A percentile compares a stretch with the other conserved stretches of the same genome.
Conservation (phyloP, 2,329 filamentous ascomycete species). For the Diaporthe citriasiana region DNA sequence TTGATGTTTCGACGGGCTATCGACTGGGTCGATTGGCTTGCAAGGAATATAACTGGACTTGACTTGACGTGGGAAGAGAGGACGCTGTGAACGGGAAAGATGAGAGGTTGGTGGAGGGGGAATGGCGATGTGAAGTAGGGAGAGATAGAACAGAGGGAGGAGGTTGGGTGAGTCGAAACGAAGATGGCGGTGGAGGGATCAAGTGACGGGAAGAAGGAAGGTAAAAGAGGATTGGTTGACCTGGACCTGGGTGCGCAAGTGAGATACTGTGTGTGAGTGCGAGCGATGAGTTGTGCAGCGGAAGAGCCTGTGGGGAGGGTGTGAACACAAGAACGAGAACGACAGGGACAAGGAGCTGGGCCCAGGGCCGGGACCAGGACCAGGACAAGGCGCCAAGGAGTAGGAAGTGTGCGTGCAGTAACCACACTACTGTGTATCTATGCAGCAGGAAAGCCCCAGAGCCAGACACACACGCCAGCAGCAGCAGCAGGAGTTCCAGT, state of each 20-base stretch:
- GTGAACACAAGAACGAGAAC: slow-evolving; percentile 32
- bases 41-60: slow-evolving; percentile 34
- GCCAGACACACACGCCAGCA: background rate
- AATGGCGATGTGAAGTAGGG: slow-evolving; percentile 41
- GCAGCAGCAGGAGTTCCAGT: slow-evolving; percentile 3
- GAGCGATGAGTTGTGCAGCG: slow-evolving; percentile 24
- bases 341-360: slow-evolving; percentile 31
- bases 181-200: slow-evolving; percentile 42
- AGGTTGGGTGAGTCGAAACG: slow-evolving; percentile 40
- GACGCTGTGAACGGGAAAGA: slow-evolving; percentile 42
- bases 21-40: slow-evolving; percentile 34
- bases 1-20: slow-evolving; percentile 33
- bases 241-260: slow-evolving; percentile 19
- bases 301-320: slow-evolving; percentile 12
- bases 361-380: slow-evolving; percentile 28
- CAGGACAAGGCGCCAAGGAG: slow-evolving; percentile 34
- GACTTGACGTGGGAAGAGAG: slow-evolving; percentile 32
- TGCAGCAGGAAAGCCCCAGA: slow-evolving; percentile 26
- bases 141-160: slow-evolving; percentile 39
- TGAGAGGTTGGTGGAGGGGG: slow-evolving; percentile 22
- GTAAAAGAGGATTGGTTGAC: slow-evolving; percentile 43
- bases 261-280: slow-evolving; percentile 18
- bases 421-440: slow-evolving; percentile 21
- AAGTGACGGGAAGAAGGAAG: slow-evolving; percentile 43
- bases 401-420: slow-evolving; percentile 7